Conservation (phyloP, 371 early-diverging fungal genomes). For the Mucor mucedo region DNA sequence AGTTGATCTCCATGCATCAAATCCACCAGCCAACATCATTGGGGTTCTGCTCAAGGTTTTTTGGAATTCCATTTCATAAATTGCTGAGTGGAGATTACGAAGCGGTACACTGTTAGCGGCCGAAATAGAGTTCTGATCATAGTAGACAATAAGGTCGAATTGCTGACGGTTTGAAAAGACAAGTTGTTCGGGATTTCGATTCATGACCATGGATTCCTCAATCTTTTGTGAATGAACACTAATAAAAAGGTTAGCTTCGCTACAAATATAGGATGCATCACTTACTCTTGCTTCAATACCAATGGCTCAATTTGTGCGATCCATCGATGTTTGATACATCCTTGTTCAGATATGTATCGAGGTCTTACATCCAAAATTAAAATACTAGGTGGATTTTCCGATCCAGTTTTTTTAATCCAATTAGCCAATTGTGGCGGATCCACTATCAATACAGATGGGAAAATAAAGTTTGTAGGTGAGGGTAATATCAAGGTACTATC, state of each 20-base stretch:
- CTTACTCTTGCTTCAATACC: constrained; percentile 60
- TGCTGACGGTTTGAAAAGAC: constrained; percentile 69
- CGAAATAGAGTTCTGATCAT: constrained; percentile 61
- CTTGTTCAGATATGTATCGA: constrained; percentile 66
- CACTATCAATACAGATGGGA: constrained; percentile 34
- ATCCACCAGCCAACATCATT: constrained; percentile 77
- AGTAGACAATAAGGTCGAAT: constrained; percentile 79
- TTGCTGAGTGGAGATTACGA: constrained; percentile 31
- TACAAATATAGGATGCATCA: not conserved
- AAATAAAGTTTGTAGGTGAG: constrained; percentile 25
- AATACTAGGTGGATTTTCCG: constrained; percentile 49
- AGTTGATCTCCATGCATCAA: constrained; percentile 68
- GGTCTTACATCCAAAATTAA: constrained; percentile 87
- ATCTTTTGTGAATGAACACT: constrained; percentile 15
- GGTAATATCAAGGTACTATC: not conserved
- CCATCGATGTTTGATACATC: constrained; percentile 73
- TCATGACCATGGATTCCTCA: constrained; percentile 28
- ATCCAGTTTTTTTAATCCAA: constrained; percentile 34
- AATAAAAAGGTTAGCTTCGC: not conserved
- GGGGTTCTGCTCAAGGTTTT: constrained; percentile 57
- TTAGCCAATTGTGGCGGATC: constrained; percentile 50
- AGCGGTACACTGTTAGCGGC: not conserved
- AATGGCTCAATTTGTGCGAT: constrained; percentile 78
- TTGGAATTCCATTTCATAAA: constrained; percentile 66
- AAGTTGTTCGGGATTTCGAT: constrained; percentile 54